Base-by-base conservation (phyloP, 345 rosid genomes). In the Leavenworthia alabamica region DNA sequence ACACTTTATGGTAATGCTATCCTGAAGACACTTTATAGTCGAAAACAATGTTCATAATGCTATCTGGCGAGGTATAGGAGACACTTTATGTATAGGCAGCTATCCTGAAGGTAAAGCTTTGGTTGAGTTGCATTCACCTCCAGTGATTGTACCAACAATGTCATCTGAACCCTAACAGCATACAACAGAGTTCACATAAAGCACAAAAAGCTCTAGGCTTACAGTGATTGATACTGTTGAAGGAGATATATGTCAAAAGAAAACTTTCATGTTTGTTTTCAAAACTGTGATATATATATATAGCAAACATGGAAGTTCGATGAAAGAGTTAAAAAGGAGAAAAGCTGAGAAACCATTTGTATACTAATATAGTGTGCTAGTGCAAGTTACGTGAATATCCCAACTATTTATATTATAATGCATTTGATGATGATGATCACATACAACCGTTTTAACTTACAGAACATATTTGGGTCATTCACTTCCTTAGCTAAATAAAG, bases 51-150 rank as follows among this genome's bases (percentile, higher is more conserved):
- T 92, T 43, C 96, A 86, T 52, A 90, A 85, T 8, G 90, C 95
- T 35, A 83, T 73, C n/a, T 92, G 98, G 98, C 98, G 86, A 59
- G 96, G 98, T 8, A 83, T 95, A 20, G 95, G 95, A 13, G 98
- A 89, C 75, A 86, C 93, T 5, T 71, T 86, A 68, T 85, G 93
- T 67, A 37, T 92, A 51, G 89, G 90, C 10, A 61, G 82, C 62
- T 68, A 77, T 57, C 39, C 71, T 8, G 87, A 86, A 73, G 86
- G 83, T 23, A 81, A 79, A 67, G 62, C 86, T 16, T 52, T 78
- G 46, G 49, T 77, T 6, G 86, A 85, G 64, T 70, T 82, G 42
- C 80, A 78, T 59, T 77, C 80, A n/a, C n/a, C n/a, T n/a, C 64
- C 82, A 7, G 51, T 69, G 13, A 42, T 82, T 29, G 66, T 75